Evolutionary conservation across 495 filamentous ascomycete species (phyloP).

Genomic region (Jackrogersella minutella): DNA sequence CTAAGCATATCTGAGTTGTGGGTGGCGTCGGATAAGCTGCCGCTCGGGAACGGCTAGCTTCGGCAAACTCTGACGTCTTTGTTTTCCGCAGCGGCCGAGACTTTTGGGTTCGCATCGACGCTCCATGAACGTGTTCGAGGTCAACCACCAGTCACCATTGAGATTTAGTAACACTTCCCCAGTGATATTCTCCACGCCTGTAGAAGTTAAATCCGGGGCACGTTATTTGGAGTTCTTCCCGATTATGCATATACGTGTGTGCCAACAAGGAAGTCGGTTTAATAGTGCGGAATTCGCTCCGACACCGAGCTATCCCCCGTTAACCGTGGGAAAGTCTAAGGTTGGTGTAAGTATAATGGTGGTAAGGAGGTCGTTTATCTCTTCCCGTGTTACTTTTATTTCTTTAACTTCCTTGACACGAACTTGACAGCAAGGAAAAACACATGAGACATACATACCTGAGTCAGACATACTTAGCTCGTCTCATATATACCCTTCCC

Average conservation of each 20-base stretch:
- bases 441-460: no score
- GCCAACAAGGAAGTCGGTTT: no score
- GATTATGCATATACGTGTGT: no score
- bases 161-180: no score
- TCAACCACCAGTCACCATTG: background rate
- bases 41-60: slow-evolving; percentile 33
- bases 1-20: no score
- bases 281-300: slow-evolving; percentile 35
- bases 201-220: no score
- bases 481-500: background rate
- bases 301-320: slow-evolving; percentile 27
- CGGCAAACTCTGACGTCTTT: slow-evolving; percentile 38
- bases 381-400: background rate
- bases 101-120: background rate
- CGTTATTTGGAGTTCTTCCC: no score
- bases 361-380: no score
- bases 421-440: no score
- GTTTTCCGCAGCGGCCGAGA: slow-evolving; percentile 15
- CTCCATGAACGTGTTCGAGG: background rate
- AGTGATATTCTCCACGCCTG: no score
- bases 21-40: slow-evolving; percentile 26
- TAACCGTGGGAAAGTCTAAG: slow-evolving; percentile 12
- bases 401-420: no score
- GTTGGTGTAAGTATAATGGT: slow-evolving; percentile 5
- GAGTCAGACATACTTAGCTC: no score